phyloP scores from a whole-genome alignment of 352 stramenopile genomes.

The Elongisporangium prolatum region DNA sequence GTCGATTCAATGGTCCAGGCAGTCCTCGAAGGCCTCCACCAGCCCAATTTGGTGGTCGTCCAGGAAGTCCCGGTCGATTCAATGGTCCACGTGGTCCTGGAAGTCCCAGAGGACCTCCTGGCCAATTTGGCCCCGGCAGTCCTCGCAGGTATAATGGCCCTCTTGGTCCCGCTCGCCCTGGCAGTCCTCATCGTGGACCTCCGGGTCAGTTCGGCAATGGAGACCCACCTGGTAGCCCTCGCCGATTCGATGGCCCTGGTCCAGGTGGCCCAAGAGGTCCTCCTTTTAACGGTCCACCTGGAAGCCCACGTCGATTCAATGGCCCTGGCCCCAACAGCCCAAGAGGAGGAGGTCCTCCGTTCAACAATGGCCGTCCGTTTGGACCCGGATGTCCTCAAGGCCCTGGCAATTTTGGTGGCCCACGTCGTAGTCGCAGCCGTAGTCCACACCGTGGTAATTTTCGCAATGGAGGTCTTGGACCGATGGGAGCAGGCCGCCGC shows the following conservation, averaged over 20 bases:
- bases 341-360: conserved; percentile 21
- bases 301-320: conserved; percentile 4
- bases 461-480: neutral
- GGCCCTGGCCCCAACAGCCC: neutral
- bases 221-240: neutral
- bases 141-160: neutral
- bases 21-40: neutral
- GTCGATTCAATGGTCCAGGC: neutral
- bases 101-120: neutral
- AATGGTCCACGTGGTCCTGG: neutral
- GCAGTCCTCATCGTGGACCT: neutral
- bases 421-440: conserved; percentile 18
- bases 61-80: neutral
- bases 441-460: conserved; percentile 13
- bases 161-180: neutral
- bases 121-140: neutral
- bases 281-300: conserved; percentile 16
- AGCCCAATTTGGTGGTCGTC: too few relatives aligned
- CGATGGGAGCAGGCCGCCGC: neutral
- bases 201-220: neutral
- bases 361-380: conserved; percentile 15
- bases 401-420: neutral
- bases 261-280: conserved; percentile 9
- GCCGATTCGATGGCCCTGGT: conserved; percentile 7
- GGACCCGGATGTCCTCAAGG: conserved; percentile 7